A percentile compares a stretch with the other conserved stretches of the same genome.
phyloP scores from a whole-genome alignment of 768 basidiomycete species.

The Lactifluus subvellereus region DNA sequence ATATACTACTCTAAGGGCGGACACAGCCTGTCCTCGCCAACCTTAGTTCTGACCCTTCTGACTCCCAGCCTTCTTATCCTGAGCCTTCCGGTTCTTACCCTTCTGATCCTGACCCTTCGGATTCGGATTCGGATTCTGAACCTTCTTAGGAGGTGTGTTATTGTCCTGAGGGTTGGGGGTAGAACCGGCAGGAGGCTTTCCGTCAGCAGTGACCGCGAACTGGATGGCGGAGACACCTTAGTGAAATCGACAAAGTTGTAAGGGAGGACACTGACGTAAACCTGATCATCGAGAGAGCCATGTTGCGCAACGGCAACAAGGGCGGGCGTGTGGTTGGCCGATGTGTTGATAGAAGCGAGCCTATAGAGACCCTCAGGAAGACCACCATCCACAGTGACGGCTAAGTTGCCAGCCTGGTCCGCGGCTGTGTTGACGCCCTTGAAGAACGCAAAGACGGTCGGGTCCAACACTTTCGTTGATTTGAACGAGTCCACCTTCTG shows the following conservation, averaged over 20 bases:
- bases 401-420: conserved; percentile 41
- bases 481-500: conserved; percentile 40
- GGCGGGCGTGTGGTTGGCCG: conserved; percentile 54
- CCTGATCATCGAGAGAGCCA: conserved; percentile 51
- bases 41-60: too few relatives aligned
- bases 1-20: too few relatives aligned
- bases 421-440: conserved; percentile 41
- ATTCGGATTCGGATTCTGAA: too few relatives aligned
- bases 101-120: too few relatives aligned
- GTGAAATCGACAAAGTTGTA: neutral
- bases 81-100: too few relatives aligned
- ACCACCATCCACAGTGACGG: conserved; percentile 47
- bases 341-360: conserved; percentile 50
- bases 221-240: neutral
- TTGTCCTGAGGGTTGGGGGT: neutral
- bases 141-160: too few relatives aligned
- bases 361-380: conserved; percentile 55
- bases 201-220: neutral
- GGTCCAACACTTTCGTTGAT: conserved; percentile 42
- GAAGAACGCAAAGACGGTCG: conserved; percentile 57
- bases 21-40: too few relatives aligned
- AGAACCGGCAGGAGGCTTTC: neutral
- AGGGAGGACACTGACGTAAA: conserved; percentile 43
- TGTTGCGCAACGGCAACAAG: conserved; percentile 57
- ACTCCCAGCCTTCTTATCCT: too few relatives aligned